Conservation (phyloP, 768 basidiomycete genomes). For the Chalciporus pseudorubinellus region DNA sequence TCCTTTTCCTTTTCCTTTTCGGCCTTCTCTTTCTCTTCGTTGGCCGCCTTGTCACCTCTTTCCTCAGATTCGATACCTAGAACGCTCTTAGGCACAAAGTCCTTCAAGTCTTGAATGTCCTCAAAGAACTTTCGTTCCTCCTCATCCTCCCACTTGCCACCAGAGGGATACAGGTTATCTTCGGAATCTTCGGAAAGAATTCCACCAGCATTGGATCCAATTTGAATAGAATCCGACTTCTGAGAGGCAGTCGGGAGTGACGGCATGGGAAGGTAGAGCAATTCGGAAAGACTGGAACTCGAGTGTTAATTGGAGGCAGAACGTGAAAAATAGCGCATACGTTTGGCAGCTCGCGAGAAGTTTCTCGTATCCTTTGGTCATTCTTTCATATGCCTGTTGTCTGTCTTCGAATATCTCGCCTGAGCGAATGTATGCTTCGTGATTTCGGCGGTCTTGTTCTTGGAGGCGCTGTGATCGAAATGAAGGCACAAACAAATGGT, state of each 20-base stretch:
- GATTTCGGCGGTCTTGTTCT: slow-evolving; percentile 95
- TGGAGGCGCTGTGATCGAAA: slow-evolving; percentile 68
- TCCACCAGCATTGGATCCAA: slow-evolving; percentile 51
- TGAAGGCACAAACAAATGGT: neutral
- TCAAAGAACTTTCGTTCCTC: slow-evolving; percentile 94
- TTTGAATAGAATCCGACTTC: slow-evolving; percentile 78
- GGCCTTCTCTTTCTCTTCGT: slow-evolving; percentile 45
- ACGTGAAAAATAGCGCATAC: slow-evolving; percentile 41
- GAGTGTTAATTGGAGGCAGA: slow-evolving; percentile 9
- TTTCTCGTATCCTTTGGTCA: slow-evolving; percentile 95
- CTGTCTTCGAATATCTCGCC: slow-evolving; percentile 99
- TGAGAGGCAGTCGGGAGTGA: slow-evolving; percentile 78
- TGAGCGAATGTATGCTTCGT: slow-evolving; percentile 98
- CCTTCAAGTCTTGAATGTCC: slow-evolving; percentile 85
- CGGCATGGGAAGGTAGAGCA: slow-evolving; percentile 83
- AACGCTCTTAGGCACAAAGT: slow-evolving; percentile 86
- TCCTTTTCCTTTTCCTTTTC: slow-evolving; percentile 60
- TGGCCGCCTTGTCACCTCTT: slow-evolving; percentile 39
- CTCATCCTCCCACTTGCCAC: slow-evolving; percentile 97
- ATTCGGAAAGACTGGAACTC: slow-evolving; percentile 72
- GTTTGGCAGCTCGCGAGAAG: slow-evolving; percentile 84
- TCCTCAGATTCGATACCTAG: slow-evolving; percentile 61
- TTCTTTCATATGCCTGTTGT: slow-evolving; percentile 98
- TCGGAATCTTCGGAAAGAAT: slow-evolving; percentile 55
- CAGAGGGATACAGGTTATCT: slow-evolving; percentile 44